These are phyloP conservation scores for Didymellaceae sp. DNA, from an alignment of 2,329 filamentous ascomycete species.

Conservation along the genomic window DNA sequence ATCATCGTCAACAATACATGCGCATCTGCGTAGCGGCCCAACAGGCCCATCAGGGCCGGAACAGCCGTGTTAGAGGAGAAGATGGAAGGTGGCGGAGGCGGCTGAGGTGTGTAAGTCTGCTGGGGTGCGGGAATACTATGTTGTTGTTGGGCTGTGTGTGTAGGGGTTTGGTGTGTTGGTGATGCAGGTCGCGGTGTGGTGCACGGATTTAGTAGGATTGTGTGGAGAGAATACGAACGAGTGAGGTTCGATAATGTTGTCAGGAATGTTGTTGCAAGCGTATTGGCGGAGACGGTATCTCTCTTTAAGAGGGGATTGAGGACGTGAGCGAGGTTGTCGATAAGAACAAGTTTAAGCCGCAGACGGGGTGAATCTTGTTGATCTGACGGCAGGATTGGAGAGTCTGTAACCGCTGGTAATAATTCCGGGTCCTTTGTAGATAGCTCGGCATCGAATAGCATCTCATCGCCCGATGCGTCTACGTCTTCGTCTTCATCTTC, in stretches of 20 bases:
- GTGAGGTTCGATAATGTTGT: constrained; percentile 51
- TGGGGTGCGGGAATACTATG: constrained; percentile 3
- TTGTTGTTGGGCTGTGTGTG: not conserved
- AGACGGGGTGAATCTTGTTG: constrained; percentile 1
- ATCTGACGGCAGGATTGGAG: not conserved
- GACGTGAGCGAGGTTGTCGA: constrained; percentile 51
- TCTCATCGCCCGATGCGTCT: constrained; percentile 38
- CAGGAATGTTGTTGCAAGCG: constrained; percentile 51
- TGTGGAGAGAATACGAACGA: constrained; percentile 45
- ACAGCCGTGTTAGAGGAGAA: constrained; percentile 48
- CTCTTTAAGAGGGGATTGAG: constrained; percentile 48
- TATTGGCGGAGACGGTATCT: constrained; percentile 49
- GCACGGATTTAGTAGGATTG: constrained; percentile 49
- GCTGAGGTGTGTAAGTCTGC: constrained; percentile 14
- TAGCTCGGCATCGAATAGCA: constrained; percentile 42
- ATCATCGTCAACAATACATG: constrained; percentile 51
- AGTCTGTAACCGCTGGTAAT: not conserved
- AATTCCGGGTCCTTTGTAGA: not conserved
- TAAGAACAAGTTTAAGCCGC: constrained; percentile 32
- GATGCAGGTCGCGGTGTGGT: constrained; percentile 18
- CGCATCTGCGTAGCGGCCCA: constrained; percentile 48
- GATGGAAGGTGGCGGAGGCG: constrained; percentile 45
- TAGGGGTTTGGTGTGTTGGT: constrained; percentile 4
- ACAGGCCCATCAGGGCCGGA: constrained; percentile 49
- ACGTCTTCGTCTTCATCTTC: constrained; percentile 42